A percentile compares a stretch with the other conserved stretches of the same genome.
Conservation (phyloP, 179 eudicot genomes). For the Silene coronaria region DNA sequence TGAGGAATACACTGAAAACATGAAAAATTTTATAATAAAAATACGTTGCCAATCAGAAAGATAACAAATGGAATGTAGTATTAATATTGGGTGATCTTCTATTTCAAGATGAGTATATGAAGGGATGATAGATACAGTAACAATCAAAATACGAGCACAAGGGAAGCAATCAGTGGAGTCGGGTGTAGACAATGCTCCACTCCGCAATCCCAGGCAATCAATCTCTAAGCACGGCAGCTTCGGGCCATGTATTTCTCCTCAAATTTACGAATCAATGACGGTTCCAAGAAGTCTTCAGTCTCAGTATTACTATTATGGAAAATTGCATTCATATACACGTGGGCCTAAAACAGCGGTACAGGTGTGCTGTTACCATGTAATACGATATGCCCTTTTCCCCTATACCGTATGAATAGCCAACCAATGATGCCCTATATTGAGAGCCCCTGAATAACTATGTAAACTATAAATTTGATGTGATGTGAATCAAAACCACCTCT, state of each 20-base stretch:
- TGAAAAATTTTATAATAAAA: neutral
- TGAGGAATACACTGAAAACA: neutral
- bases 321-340: slow-evolving; percentile 17
- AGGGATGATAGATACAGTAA: neutral
- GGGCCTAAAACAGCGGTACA: neutral
- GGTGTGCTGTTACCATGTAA: neutral
- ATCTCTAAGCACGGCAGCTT: neutral
- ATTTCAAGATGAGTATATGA: neutral
- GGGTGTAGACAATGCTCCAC: neutral
- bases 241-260: neutral
- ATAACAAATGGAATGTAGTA: neutral
- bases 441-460: slow-evolving; percentile 2
- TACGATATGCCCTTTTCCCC: neutral
- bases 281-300: neutral
- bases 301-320: slow-evolving; percentile 4
- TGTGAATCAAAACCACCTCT: slow-evolving; percentile 4
- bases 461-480: neutral
- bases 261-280: neutral
- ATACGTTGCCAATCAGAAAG: neutral
- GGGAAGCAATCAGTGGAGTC: neutral
- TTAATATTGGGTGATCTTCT: neutral
- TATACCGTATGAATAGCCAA: neutral
- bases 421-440: slow-evolving; percentile 10
- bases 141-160: neutral
- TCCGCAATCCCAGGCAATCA: neutral